Evolutionary conservation across 2,329 filamentous ascomycete species (phyloP).

Genomic region (Botryosphaeria dothidea): DNA sequence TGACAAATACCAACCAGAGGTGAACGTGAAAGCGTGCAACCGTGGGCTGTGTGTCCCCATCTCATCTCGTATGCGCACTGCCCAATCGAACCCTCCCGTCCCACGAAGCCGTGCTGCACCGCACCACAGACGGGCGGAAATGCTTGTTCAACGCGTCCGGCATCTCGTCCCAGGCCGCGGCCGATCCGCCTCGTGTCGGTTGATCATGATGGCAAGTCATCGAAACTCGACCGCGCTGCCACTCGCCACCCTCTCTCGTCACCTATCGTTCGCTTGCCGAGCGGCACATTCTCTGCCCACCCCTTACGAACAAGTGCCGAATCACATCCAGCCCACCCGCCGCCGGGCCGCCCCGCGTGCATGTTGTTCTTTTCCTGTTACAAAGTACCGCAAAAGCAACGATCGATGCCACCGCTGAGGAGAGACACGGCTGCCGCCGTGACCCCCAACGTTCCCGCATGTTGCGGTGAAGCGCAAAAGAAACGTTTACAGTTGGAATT

Average conservation of each 20-base stretch:
- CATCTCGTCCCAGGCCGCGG: not conserved
- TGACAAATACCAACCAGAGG: not conserved
- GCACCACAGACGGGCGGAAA: not conserved
- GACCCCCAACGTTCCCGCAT: not conserved
- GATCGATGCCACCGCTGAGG: not conserved
- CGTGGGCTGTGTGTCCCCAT: not conserved
- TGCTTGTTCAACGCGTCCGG: not conserved
- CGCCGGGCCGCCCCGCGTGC: constrained; percentile 7
- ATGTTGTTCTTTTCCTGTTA: not conserved
- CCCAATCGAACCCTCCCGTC: not conserved
- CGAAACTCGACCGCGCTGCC: not conserved
- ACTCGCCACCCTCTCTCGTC: not conserved
- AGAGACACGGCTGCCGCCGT: not conserved
- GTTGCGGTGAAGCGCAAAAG: constrained; percentile 6
- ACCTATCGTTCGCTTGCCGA: not conserved
- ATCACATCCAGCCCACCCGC: not conserved
- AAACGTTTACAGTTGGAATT: not conserved
- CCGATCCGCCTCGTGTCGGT: constrained; percentile 6
- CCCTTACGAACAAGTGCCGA: not conserved
- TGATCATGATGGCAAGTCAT: constrained; percentile 12
- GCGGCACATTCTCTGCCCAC: not conserved
- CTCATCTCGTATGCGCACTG: not conserved
- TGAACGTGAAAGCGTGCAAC: not conserved
- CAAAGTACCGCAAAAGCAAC: not conserved
- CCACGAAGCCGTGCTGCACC: not conserved